These are phyloP conservation scores for Camelina neglecta DNA, from an alignment of 345 rosid genomes.

Conservation along the genomic window DNA sequence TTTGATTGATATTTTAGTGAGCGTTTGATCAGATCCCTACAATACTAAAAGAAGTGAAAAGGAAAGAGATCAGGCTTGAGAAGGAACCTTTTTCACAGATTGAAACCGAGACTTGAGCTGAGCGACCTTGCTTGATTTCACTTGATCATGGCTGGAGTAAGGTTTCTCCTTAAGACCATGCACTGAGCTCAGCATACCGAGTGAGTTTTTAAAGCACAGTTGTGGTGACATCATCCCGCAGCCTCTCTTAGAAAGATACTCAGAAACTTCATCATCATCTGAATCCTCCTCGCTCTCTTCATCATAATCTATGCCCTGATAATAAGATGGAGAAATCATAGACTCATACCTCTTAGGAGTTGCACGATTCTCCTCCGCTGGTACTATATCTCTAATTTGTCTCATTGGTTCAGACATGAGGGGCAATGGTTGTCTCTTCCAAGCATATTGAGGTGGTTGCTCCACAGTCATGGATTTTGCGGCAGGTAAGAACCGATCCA, in stretches of 20 bases:
- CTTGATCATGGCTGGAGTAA: constrained; percentile 42
- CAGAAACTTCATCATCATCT: constrained; percentile 52
- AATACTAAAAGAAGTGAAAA: constrained; percentile 24
- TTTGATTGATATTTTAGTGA: constrained; percentile 8
- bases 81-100: constrained; percentile 58
- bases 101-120: constrained; percentile 53
- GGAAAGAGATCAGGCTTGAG: constrained; percentile 23
- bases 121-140: constrained; percentile 53
- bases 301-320: constrained; percentile 12
- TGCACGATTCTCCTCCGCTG: constrained; percentile 36
- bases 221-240: constrained; percentile 81
- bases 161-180: constrained; percentile 63
- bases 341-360: constrained; percentile 42
- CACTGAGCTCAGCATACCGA: constrained; percentile 66
- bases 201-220: constrained; percentile 68
- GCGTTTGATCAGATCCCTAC: constrained; percentile 11
- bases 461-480: constrained; percentile 86
- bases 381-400: constrained; percentile 40
- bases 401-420: constrained; percentile 50
- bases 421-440: constrained; percentile 53
- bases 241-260: constrained; percentile 60
- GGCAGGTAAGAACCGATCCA: constrained; percentile 93
- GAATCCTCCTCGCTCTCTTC: constrained; percentile 49
- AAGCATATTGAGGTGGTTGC: constrained; percentile 60
- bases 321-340: constrained; percentile 25